Evolutionary conservation across 2,329 filamentous ascomycete genomes (phyloP).

Genomic region (Lojkania enalia): DNA sequence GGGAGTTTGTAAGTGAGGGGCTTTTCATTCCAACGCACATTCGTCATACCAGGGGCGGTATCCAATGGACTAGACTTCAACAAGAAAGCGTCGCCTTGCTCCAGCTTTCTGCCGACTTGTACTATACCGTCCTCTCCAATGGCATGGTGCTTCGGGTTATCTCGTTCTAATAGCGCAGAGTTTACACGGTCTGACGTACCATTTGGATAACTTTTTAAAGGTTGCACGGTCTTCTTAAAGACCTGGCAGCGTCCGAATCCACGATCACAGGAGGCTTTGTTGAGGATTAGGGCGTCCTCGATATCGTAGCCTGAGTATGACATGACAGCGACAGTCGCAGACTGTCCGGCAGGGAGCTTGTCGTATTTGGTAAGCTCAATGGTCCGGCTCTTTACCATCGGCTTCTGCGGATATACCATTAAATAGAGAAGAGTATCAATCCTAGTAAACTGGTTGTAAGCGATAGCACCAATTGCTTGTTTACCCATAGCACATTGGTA

Average conservation of each 20-base stretch:
- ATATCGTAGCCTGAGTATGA: slow-evolving; percentile 99
- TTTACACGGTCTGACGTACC: slow-evolving; percentile 64
- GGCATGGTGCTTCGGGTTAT: slow-evolving; percentile 63
- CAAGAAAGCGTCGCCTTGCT: slow-evolving; percentile 81
- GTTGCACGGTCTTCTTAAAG: slow-evolving; percentile 90
- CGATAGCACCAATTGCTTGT: slow-evolving; percentile 97
- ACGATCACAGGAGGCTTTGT: slow-evolving; percentile 92
- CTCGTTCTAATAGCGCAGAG: slow-evolving; percentile 45
- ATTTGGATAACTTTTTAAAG: slow-evolving; percentile 87
- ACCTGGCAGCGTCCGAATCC: slow-evolving; percentile 97
- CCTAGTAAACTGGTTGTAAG: slow-evolving; percentile 95
- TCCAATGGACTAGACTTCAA: slow-evolving; percentile 87
- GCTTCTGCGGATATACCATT: slow-evolving; percentile 95
- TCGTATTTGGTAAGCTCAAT: slow-evolving; percentile 97
- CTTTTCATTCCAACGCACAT: slow-evolving; percentile 66
- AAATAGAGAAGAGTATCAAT: slow-evolving; percentile 96
- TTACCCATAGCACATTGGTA: slow-evolving; percentile 99
- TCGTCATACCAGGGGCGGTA: slow-evolving; percentile 69
- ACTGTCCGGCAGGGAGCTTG: slow-evolving; percentile 94
- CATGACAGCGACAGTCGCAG: slow-evolving; percentile 98
- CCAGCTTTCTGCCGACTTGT: slow-evolving; percentile 78
- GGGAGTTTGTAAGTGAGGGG: slow-evolving; percentile 79
- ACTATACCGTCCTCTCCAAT: slow-evolving; percentile 88
- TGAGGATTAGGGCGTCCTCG: slow-evolving; percentile 93
- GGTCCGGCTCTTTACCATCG: slow-evolving; percentile 95